Percentiles rank a stretch among this genome's conserved stretches.
Conservation (phyloP, 2,329 filamentous ascomycete genomes). For the Arthrobotrys entomopaga region DNA sequence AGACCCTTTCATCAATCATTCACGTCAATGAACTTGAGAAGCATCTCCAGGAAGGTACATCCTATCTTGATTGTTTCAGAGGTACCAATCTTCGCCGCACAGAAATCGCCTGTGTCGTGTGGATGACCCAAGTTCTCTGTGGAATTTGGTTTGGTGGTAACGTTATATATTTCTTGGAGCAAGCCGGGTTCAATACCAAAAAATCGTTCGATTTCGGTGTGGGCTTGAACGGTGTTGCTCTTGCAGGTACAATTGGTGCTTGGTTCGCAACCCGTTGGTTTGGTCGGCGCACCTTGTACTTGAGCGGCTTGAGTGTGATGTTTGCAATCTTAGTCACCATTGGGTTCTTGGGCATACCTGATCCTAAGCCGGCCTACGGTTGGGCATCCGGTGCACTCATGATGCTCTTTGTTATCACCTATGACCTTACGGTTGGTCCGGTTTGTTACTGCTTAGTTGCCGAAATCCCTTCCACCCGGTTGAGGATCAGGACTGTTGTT, state of each 20-base stretch:
- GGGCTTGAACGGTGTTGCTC: conserved; percentile 72
- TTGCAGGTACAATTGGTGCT: conserved; percentile 66
- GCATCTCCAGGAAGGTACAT: conserved; percentile 76
- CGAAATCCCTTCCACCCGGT: conserved; percentile 68
- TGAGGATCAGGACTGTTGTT: conserved; percentile 69
- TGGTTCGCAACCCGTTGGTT: conserved; percentile 67
- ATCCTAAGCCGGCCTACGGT: conserved; percentile 55
- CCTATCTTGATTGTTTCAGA: conserved; percentile 84
- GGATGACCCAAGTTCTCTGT: conserved; percentile 63
- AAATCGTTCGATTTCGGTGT: conserved; percentile 63
- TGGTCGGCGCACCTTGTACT: conserved; percentile 67
- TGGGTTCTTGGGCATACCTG: conserved; percentile 33
- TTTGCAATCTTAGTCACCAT: conserved; percentile 60
- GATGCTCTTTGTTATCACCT: conserved; percentile 65
- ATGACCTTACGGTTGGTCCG: conserved; percentile 68
- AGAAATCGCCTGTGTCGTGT: conserved; percentile 71
- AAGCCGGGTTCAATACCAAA: conserved; percentile 61
- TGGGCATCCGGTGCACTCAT: conserved; percentile 12
- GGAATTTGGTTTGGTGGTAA: conserved; percentile 59
- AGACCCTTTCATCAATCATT: conserved; percentile 90
- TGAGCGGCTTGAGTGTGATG: conserved; percentile 64
- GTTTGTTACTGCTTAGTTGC: conserved; percentile 68
- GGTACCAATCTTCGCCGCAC: conserved; percentile 79
- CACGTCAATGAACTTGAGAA: conserved; percentile 85
- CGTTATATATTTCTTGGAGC: conserved; percentile 65